phyloP scores from a whole-genome alignment of 768 basidiomycete genomes.

The Pleurotus sapidus region DNA sequence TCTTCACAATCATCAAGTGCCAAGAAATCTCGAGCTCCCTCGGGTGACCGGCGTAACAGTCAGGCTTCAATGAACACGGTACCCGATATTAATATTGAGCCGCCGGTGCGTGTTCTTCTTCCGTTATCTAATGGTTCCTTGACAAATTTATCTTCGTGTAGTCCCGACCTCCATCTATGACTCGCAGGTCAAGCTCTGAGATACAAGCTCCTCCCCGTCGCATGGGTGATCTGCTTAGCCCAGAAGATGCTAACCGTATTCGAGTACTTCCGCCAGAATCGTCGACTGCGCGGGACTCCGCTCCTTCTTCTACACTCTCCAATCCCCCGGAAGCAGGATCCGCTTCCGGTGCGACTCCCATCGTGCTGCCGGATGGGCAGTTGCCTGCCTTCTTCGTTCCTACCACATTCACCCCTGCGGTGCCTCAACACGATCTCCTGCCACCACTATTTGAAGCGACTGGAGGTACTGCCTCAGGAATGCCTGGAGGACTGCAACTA shows the following conservation, averaged over 20 bases:
- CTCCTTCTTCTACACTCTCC: constrained; percentile 6
- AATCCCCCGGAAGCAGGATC: constrained; percentile 6
- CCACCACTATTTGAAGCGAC: background rate
- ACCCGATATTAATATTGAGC: constrained; percentile 31
- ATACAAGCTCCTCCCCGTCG: background rate
- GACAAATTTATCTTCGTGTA: constrained; percentile 7
- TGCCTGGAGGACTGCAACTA: constrained; percentile 2
- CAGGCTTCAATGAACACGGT: constrained; percentile 21
- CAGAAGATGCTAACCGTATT: constrained; percentile 10
- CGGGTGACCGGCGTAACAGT: constrained; percentile 11
- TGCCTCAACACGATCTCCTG: background rate
- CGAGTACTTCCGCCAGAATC: constrained; percentile 5
- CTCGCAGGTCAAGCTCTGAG: constrained; percentile 13
- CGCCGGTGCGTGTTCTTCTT: constrained; percentile 28
- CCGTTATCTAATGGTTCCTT: constrained; percentile 1
- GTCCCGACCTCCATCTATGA: constrained; percentile 22
- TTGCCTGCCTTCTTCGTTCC: constrained; percentile 10
- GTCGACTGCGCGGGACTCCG: background rate
- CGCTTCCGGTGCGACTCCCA: constrained; percentile 2
- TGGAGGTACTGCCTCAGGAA: background rate
- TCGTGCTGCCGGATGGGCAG: constrained; percentile 8
- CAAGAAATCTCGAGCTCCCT: constrained; percentile 7
- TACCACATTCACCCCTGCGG: constrained; percentile 5
- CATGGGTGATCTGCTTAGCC: constrained; percentile 9
- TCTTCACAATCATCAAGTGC: constrained; percentile 19